phyloP scores from a whole-genome alignment of 768 basidiomycete species.

The Kwoniella shandongensis region DNA sequence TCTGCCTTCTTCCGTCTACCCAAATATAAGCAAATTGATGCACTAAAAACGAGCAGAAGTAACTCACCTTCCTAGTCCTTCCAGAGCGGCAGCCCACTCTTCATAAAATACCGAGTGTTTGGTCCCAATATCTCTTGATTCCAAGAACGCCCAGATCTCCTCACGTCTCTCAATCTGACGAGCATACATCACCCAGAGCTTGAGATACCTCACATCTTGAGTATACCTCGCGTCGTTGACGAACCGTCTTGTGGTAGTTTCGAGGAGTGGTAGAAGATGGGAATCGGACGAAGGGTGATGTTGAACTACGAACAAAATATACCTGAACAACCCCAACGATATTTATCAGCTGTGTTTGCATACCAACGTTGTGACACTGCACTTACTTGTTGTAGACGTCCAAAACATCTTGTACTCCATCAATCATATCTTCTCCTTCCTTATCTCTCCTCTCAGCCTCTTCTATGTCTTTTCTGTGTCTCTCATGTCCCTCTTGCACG shows the following conservation, averaged over 20 bases:
- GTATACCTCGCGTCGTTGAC: conserved; percentile 74
- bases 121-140: conserved; percentile 85
- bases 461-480: conserved; percentile 51
- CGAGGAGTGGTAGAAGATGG: conserved; percentile 74
- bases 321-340: conserved; percentile 1
- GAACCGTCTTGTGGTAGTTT: conserved; percentile 79
- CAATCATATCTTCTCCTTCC: conserved; percentile 59
- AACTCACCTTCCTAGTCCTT: conserved; percentile 73
- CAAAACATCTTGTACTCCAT: conserved; percentile 72
- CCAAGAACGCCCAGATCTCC: conserved; percentile 80
- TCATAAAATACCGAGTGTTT: conserved; percentile 80
- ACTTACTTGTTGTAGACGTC: conserved; percentile 71
- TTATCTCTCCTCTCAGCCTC: conserved; percentile 54
- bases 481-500: conserved; percentile 54
- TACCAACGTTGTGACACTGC: not conserved
- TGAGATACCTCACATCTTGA: conserved; percentile 83
- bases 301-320: conserved; percentile 85
- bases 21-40: too few relatives aligned
- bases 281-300: conserved; percentile 76
- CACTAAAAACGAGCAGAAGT: not conserved
- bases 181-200: conserved; percentile 87
- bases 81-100: conserved; percentile 80
- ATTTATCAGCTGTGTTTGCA: not conserved
- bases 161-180: conserved; percentile 70
- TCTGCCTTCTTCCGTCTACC: conserved; percentile 78